Base-by-base conservation (phyloP, 2,329 filamentous ascomycete species). In the Penicillium sp. region DNA sequence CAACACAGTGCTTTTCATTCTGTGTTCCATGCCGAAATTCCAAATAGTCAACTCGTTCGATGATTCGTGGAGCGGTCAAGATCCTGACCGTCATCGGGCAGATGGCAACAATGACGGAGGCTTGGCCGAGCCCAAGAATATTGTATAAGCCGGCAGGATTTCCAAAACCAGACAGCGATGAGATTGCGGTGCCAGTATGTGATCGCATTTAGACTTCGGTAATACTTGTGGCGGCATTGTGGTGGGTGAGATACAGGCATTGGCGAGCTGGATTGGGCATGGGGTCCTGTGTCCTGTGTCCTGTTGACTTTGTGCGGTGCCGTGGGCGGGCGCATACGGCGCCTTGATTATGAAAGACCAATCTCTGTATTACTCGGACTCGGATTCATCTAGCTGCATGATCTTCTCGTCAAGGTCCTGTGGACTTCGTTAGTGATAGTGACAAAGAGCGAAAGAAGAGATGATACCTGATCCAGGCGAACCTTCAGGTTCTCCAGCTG, bases 341-440 rank as follows among this genome's bases (percentile, higher is more conserved):
- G 24, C 24, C 24, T 27, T 8, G 24, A 4, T 27, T 11, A n/a
- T n/a, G 16, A 21, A 21, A 21, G 38, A 3, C 16, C 14, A 29
- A n/a, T 10, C 22, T 29, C 13, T 5, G 14, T 2, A 22, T 61
- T 68, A 75, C 53, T 77, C 75, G 0, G 75, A 77, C 42, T 76
- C 76, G 13, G 74, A 77, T 50, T 78, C 76, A 18, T 78, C 75
- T 1, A 77, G 74, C 57, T 77, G 75, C 71, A 77, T 75, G 36
- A 78, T 73, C 56, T 77, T 78, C 45, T 76, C 73, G 46, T 77
- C 74, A n/a, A 79, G 71, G 53, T 78, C 76, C 76, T 79, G 57
- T n/a, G 9, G 13, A 36, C 16, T 24, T 11, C 22, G 49, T 54
- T 16, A 52, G 43, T 43, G 38, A 44, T 18, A 8, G 39, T 29